phyloP scores from a whole-genome alignment of 1,139 yeast genomes.

The Barnettozyma hawaiiensis region DNA sequence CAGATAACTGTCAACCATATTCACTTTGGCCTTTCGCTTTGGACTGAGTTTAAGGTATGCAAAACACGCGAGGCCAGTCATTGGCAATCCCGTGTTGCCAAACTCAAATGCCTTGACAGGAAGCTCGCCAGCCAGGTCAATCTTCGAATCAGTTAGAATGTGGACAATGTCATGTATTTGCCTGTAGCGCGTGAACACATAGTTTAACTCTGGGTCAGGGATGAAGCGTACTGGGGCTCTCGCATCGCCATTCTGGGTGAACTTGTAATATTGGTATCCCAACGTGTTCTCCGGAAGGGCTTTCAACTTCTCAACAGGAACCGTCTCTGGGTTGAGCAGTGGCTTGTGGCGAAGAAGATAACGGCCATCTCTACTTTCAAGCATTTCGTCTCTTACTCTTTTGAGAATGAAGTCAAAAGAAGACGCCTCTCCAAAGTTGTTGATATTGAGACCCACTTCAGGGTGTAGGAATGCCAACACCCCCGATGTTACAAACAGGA shows the following conservation, averaged over 20 bases:
- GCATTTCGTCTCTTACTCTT: constrained; percentile 64
- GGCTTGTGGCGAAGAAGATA: constrained; percentile 75
- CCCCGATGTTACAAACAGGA: constrained; percentile 71
- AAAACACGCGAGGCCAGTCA: constrained; percentile 85
- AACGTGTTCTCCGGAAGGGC: constrained; percentile 63
- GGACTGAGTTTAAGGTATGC: constrained; percentile 74
- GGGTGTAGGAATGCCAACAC: constrained; percentile 84
- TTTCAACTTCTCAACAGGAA: constrained; percentile 58
- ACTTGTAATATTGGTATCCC: constrained; percentile 75
- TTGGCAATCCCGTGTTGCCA: constrained; percentile 88
- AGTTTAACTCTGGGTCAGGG: constrained; percentile 87
- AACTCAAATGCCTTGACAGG: constrained; percentile 90
- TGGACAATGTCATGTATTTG: constrained; percentile 98
- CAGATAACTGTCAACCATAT: constrained; percentile 58
- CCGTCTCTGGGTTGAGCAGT: constrained; percentile 66
- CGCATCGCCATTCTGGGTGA: constrained; percentile 92
- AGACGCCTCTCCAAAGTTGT: constrained; percentile 92
- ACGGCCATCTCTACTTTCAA: constrained; percentile 70
- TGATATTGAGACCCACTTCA: constrained; percentile 53
- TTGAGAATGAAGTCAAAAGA: constrained; percentile 67
- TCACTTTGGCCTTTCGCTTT: constrained; percentile 38
- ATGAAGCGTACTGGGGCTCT: constrained; percentile 82
- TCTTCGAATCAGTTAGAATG: constrained; percentile 85
- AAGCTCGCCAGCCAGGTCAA: constrained; percentile 91
- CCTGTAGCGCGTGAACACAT: constrained; percentile 84